Percentiles rank a stretch among this genome's conserved stretches.
Evolutionary conservation across 805 yeast species (phyloP).

Genomic region (Blastobotrys peoriensis): DNA sequence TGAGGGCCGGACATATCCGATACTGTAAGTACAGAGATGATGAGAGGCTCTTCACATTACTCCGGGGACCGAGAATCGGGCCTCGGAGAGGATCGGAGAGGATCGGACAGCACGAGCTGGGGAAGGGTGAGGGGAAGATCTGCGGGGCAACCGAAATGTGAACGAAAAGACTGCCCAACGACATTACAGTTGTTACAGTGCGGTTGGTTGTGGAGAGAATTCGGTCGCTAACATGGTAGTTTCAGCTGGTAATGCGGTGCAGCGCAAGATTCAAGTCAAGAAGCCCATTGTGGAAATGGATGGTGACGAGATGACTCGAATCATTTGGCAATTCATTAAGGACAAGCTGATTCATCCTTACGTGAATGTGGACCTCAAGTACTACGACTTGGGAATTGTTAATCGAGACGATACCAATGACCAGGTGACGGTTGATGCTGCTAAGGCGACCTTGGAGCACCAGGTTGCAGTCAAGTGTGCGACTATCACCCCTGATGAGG

Average conservation of each 20-base stretch:
- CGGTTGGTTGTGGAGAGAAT: too few relatives aligned
- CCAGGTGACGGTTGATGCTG: conserved; percentile 82
- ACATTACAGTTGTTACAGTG: too few relatives aligned
- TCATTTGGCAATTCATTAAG: conserved; percentile 89
- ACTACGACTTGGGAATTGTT: conserved; percentile 85
- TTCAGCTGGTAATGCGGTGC: not conserved
- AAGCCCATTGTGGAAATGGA: conserved; percentile 95
- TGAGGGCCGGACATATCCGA: not conserved
- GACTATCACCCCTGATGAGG: conserved; percentile 93
- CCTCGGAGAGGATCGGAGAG: too few relatives aligned
- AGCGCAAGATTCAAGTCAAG: conserved; percentile 62
- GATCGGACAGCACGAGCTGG: too few relatives aligned
- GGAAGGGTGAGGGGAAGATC: too few relatives aligned
- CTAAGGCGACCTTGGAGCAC: conserved; percentile 79
- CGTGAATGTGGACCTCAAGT: conserved; percentile 79
- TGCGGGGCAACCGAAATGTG: too few relatives aligned
- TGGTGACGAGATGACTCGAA: conserved; percentile 96
- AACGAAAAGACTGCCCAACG: too few relatives aligned
- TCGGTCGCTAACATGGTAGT: not conserved
- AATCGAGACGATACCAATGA: conserved; percentile 85
- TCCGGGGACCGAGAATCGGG: too few relatives aligned
- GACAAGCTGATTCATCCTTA: conserved; percentile 81
- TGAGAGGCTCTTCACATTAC: too few relatives aligned
- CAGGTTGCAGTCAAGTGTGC: conserved; percentile 97
- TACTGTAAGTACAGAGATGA: not conserved